Evolutionary conservation across 2,329 filamentous ascomycete species (phyloP), one percentile per base, ranked within the genome.

Genomic region (Elsinoe fawcettii): DNA sequence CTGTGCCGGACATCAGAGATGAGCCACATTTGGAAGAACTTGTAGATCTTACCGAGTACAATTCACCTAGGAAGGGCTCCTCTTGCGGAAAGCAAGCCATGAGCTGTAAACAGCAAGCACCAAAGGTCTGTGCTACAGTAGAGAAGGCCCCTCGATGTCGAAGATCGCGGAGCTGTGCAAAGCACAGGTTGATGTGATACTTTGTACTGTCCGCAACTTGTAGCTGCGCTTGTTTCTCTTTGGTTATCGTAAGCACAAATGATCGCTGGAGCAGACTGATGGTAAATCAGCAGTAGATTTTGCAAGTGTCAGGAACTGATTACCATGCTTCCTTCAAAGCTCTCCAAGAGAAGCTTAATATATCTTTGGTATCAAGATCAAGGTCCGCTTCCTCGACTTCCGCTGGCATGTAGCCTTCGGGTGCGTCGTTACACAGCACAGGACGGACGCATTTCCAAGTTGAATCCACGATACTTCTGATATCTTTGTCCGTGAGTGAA

Each of bases 251-350:
- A 22, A 32, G 65, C 6, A 74, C 66, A 18, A 77, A 67, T 1
- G 67, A 66, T 14, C 73, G 81, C 69, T 92, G 77, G 3, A 95
- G 74, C 57, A 89, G 84, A 69, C 90, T 93, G 36, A 16, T 5
- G 5, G 9, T n/a, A 4, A 2, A 49, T 69, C 60, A 70, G 63
- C 62, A 60, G 55, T 7, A 36, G 20, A 14, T 36, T 49, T 9
- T 6, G 4, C 12, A 6, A 2, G 11, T n/a, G 5, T 1, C 5
- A 18, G 12, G 20, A 11, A 23, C 9, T 20, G 20, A 18, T 27
- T 51, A 90, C 87, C 89, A 96, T 22, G 91, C 89, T 72, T 99
- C 93, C 61, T 96, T 92, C n/a, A 96, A 78, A 5, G 90, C 89
- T 64, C 93, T 83, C 80, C 96, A 99, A 61, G 90, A 96, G 70